These are phyloP conservation scores for Erysiphe pulchra DNA, from an alignment of 2,329 filamentous ascomycete genomes.

Conservation along the genomic window DNA sequence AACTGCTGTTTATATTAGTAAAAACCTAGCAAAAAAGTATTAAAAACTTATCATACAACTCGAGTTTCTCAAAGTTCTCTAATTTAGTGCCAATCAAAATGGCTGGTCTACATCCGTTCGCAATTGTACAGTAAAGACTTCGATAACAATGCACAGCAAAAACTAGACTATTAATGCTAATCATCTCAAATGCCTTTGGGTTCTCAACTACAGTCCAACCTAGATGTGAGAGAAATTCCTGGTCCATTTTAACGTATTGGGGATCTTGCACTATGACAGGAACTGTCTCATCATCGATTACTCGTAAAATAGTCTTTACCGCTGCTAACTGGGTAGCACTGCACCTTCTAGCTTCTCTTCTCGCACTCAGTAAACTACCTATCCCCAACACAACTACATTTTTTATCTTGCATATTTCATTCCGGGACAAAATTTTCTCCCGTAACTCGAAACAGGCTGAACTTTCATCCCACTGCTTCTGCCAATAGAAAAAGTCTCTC, in stretches of 20 bases:
- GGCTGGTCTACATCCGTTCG: slow-evolving; percentile 5
- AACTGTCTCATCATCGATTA: slow-evolving; percentile 3
- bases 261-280: slow-evolving; percentile 11
- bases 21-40: too few species aligned
- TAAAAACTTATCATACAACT: slow-evolving; percentile 8
- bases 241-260: slow-evolving; percentile 11
- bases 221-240: slow-evolving; percentile 8
- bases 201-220: slow-evolving; percentile 9
- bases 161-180: slow-evolving; percentile 9
- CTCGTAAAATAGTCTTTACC: slow-evolving; percentile 7
- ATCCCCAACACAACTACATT: slow-evolving; percentile 12
- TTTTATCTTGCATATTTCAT: slow-evolving; percentile 1
- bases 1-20: background rate
- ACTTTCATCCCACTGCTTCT: slow-evolving; percentile 9
- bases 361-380: slow-evolving; percentile 11
- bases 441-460: slow-evolving; percentile 5
- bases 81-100: slow-evolving; percentile 12
- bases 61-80: slow-evolving; percentile 9
- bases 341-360: slow-evolving; percentile 9
- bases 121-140: slow-evolving; percentile 9
- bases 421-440: slow-evolving; percentile 2
- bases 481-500: slow-evolving; percentile 7
- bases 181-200: slow-evolving; percentile 9
- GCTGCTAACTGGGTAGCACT: slow-evolving; percentile 12
- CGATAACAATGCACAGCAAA: slow-evolving; percentile 15